phyloP scores from a whole-genome alignment of 257 asterid genomes.

The Rauvolfia tetraphylla region DNA sequence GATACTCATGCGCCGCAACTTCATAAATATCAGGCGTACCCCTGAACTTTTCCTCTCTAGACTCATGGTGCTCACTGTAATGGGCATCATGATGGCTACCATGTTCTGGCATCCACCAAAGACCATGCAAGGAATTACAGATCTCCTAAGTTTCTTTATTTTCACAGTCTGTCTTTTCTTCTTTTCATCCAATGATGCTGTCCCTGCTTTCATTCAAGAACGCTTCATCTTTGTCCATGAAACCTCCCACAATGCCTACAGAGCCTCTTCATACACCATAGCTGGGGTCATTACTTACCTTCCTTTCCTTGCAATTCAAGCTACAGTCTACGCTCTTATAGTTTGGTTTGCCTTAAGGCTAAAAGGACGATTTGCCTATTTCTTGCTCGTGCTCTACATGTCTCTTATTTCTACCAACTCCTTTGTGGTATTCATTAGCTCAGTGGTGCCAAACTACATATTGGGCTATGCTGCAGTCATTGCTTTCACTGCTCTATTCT shows the following conservation, averaged over 20 bases:
- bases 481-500: conserved; percentile 82
- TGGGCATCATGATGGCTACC: conserved; percentile 93
- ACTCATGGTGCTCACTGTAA: conserved; percentile 61
- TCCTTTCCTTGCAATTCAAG: conserved; percentile 75
- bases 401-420: conserved; percentile 71
- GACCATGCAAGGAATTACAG: conserved; percentile 57
- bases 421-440: conserved; percentile 73
- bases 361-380: conserved; percentile 45
- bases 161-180: conserved; percentile 78
- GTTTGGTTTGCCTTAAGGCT: conserved; percentile 69
- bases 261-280: conserved; percentile 86
- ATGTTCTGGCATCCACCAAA: conserved; percentile 61
- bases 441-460: conserved; percentile 85
- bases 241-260: conserved; percentile 75
- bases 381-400: conserved; percentile 59
- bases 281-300: conserved; percentile 78
- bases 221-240: conserved; percentile 76
- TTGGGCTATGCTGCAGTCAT: conserved; percentile 83
- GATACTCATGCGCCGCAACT: conserved; percentile 74
- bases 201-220: conserved; percentile 89
- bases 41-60: conserved; percentile 87
- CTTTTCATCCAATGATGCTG: conserved; percentile 89
- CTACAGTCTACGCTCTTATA: conserved; percentile 56
- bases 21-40: conserved; percentile 70
- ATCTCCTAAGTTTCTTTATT: conserved; percentile 73